A percentile compares a stretch with the other conserved stretches of the same genome.
These are phyloP conservation scores for Pelargonium australe DNA, from an alignment of 441 rosid species.

Conservation along the genomic window DNA sequence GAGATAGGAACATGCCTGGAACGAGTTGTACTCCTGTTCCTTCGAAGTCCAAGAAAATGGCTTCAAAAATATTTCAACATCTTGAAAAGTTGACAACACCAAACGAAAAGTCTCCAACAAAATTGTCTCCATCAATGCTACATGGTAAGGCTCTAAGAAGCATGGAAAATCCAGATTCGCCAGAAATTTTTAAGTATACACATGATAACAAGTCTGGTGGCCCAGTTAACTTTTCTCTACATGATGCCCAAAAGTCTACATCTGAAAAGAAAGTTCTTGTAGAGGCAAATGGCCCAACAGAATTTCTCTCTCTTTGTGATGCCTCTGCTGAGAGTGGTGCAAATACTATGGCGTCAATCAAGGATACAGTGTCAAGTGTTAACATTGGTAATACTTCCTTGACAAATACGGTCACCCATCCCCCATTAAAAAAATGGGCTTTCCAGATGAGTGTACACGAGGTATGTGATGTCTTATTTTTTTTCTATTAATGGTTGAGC, in stretches of 20 bases:
- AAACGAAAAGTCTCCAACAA: slow-evolving; percentile 65
- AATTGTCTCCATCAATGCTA: slow-evolving; percentile 72
- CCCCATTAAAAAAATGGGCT: slow-evolving; percentile 38
- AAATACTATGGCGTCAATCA: slow-evolving; percentile 23
- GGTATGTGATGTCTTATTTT: slow-evolving; percentile 32
- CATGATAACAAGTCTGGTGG: slow-evolving; percentile 31
- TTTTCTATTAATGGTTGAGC: background rate
- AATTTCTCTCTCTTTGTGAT: slow-evolving; percentile 22
- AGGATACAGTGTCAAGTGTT: slow-evolving; percentile 29
- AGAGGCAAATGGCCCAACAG: slow-evolving; percentile 40
- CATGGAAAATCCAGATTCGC: slow-evolving; percentile 54
- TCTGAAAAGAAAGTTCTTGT: slow-evolving; percentile 34
- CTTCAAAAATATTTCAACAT: slow-evolving; percentile 71
- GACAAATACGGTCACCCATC: slow-evolving; percentile 26
- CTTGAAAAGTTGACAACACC: slow-evolving; percentile 65
- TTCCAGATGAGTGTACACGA: slow-evolving; percentile 83
- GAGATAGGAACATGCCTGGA: slow-evolving; percentile 30
- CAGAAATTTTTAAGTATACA: slow-evolving; percentile 40
- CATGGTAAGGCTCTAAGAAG: slow-evolving; percentile 75
- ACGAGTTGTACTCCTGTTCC: slow-evolving; percentile 48
- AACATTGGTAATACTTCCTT: slow-evolving; percentile 28
- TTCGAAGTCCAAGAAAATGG: slow-evolving; percentile 70
- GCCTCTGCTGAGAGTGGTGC: slow-evolving; percentile 31
- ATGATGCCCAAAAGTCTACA: slow-evolving; percentile 26
- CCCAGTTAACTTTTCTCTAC: slow-evolving; percentile 14